Base-by-base conservation (phyloP, 1,284 basidiomycete genomes). In the Sporisorium exsertum region DNA sequence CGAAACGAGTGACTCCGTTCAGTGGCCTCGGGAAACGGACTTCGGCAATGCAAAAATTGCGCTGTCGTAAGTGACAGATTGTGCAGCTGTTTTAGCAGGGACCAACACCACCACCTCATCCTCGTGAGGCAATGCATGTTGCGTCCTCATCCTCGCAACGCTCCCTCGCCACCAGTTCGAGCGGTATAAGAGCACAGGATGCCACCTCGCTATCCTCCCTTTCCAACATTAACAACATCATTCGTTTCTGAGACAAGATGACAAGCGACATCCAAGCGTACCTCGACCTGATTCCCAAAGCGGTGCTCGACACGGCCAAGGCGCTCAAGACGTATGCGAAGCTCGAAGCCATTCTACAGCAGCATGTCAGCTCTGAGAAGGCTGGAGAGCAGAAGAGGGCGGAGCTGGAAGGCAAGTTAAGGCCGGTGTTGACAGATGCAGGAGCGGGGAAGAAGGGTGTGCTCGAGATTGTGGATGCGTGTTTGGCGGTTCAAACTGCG, bases 231-330 rank as follows among this genome's bases (percentile, higher is more conserved):
- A 29, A 16, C 37, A 5, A 40, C 37, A 2, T 40, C 18, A 5
- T 6, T 43, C 18, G 29, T 32, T 32, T 43, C n/a, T 20, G n/a
- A 20, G 1, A 43, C 52, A 56, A 47, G 46, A 58, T 47, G 32
- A 43, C 22, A 15, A 13, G 20, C 22, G 29, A 74, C 47, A 76
- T 76, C 45, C 32, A 61, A 10, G 58, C 61, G 1, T 66, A 64
- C 26, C 52, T 77, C 22, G 22, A 35, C 20, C 63, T 27, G 0
- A 72, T 77, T 29, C 69, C 69, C 12, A 55, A 61, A 20, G 50
- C 75, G 8, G 65, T 72, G 92, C 1, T 77, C 15, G 64, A 63
- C 20, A 73, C 73, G 15, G 29, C 67, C 5, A 65, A 60, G 35
- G 72, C 70, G 15, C 72, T 80, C 62, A 76, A 72, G 61, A 73